Evolutionary conservation across 331 rosid genomes (phyloP).

Genomic region (Rhamnella rubrinervis): DNA sequence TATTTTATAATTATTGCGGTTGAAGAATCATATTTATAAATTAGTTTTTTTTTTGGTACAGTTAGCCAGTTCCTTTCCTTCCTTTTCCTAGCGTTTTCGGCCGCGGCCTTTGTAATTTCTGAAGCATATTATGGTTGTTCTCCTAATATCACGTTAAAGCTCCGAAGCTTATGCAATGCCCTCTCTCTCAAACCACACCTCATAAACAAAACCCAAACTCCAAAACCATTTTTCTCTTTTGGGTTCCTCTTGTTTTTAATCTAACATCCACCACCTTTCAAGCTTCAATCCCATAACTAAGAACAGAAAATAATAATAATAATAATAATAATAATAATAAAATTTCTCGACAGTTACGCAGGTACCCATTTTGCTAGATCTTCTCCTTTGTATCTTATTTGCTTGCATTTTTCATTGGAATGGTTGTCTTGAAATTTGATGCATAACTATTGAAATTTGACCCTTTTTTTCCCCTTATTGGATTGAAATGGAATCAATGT

Average conservation of each 20-base stretch:
- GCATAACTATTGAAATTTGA: background rate
- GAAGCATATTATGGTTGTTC: background rate
- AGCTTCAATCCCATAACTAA: slow-evolving; percentile 18
- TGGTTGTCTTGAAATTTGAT: background rate
- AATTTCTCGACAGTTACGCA: slow-evolving; percentile 18
- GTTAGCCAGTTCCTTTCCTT: no score
- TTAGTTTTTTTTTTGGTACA: no score
- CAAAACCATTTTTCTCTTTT: slow-evolving; percentile 41
- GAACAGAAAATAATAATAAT: background rate
- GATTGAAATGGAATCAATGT: background rate
- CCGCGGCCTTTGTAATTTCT: slow-evolving; percentile 48
- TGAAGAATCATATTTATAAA: no score
- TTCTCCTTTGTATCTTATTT: background rate
- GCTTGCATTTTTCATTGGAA: background rate
- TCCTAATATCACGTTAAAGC: slow-evolving; percentile 24
- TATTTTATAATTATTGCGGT: no score
- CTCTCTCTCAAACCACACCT: slow-evolving; percentile 31
- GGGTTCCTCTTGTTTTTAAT: slow-evolving; percentile 25
- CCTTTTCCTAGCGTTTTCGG: slow-evolving; percentile 26
- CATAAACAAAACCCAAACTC: slow-evolving; percentile 45
- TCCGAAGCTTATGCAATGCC: slow-evolving; percentile 55
- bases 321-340: no score
- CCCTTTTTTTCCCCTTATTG: background rate
- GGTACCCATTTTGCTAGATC: slow-evolving; percentile 32
- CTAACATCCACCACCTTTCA: background rate